Evolutionary conservation across 306 rosid genomes (phyloP).

Genomic region (Medicago truncatula): MtrunA17r5.0-ANR NC_053042.1:10958501-10959000

Average conservation of each 20-base stretch:
- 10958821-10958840: constrained; percentile 8
- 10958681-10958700: constrained; percentile 17
- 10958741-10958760: neutral
- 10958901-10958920: constrained; percentile 98
- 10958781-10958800: neutral
- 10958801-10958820: constrained; percentile 7
- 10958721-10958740: neutral
- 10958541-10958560: neutral
- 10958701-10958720: neutral
- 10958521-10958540: no score
- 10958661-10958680: constrained; percentile 14
- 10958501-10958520: no score
- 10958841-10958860: constrained; percentile 25
- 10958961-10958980: constrained; percentile 74
- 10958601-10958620: neutral
- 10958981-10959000: constrained; percentile 82
- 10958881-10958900: constrained; percentile 81
- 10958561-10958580: constrained; percentile 4
- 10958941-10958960: constrained; percentile 93
- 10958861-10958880: constrained; percentile 50
- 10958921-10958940: constrained; percentile 91
- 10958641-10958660: constrained; percentile 11
- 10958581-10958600: no score
- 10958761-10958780: neutral
- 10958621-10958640: neutral